phyloP scores from a whole-genome alignment of 176 grass and related monocot species.

The Zizania latifolia region DNA sequence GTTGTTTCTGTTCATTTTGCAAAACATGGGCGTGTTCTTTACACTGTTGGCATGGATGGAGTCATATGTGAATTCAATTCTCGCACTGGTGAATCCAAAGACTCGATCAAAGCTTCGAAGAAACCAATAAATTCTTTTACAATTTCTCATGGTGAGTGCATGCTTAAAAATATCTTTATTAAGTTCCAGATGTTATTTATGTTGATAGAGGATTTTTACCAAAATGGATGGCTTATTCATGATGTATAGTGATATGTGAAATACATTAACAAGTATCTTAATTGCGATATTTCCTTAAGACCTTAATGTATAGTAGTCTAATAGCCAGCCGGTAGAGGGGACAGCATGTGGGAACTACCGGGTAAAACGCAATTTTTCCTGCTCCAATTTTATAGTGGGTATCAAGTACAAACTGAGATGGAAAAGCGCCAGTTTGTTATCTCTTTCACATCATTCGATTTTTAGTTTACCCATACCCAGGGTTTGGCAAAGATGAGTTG shows the following conservation, averaged over 20 bases:
- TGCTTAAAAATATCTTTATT: background rate
- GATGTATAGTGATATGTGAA: background rate
- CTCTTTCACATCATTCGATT: background rate
- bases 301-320: background rate
- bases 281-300: conserved; percentile 14
- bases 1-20: conserved; percentile 44
- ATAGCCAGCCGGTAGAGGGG: background rate
- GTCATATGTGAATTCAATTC: conserved; percentile 36
- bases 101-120: conserved; percentile 38
- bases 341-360: background rate
- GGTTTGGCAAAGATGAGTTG: background rate
- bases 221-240: background rate
- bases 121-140: conserved; percentile 39
- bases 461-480: background rate
- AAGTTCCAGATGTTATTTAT: background rate
- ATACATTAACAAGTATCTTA: no score
- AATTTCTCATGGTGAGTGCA: conserved; percentile 42
- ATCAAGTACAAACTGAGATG: background rate
- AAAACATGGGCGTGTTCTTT: conserved; percentile 34
- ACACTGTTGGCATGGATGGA: conserved; percentile 38
- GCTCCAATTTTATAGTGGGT: background rate
- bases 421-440: background rate
- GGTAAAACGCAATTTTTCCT: background rate
- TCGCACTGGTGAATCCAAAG: conserved; percentile 38
- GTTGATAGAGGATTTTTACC: background rate